Percentiles rank a stretch among this genome's conserved stretches.
These are phyloP conservation scores for Corymbia calophylla DNA, from an alignment of 441 rosid genomes.

Conservation along the genomic window DNA sequence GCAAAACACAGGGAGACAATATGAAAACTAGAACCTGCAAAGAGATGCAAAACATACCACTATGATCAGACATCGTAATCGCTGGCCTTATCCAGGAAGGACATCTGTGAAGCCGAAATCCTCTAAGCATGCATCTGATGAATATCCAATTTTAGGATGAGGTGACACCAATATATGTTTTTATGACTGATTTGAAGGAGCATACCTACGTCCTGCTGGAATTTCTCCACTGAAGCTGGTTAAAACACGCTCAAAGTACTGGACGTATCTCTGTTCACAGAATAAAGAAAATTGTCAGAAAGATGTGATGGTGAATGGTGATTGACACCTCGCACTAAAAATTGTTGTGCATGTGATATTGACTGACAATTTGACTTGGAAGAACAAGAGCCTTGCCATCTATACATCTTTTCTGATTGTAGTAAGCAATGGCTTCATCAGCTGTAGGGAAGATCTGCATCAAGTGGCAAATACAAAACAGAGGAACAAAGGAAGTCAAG, in stretches of 20 bases:
- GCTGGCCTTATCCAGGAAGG: slow-evolving; percentile 91
- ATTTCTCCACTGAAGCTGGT: slow-evolving; percentile 46
- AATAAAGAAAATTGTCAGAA: slow-evolving; percentile 11
- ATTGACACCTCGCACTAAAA: neutral
- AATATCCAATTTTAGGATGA: slow-evolving; percentile 12
- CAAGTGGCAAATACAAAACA: neutral
- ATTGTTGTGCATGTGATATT: slow-evolving; percentile 6
- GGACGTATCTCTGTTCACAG: slow-evolving; percentile 58
- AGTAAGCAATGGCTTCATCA: slow-evolving; percentile 62
- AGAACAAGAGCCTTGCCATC: slow-evolving; percentile 90
- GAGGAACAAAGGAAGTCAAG: slow-evolving; percentile 6
- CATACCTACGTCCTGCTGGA: slow-evolving; percentile 68
- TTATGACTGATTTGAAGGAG: slow-evolving; percentile 1
- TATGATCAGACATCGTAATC: slow-evolving; percentile 61
- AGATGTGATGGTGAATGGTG: neutral
- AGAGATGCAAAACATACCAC: slow-evolving; percentile 31
- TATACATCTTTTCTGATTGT: slow-evolving; percentile 78
- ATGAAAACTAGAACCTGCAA: neutral
- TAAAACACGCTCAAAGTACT: slow-evolving; percentile 49
- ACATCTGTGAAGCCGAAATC: slow-evolving; percentile 69
- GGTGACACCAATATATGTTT: neutral
- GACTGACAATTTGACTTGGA: slow-evolving; percentile 88
- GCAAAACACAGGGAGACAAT: neutral
- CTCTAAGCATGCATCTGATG: slow-evolving; percentile 83
- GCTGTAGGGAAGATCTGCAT: slow-evolving; percentile 75